Base-by-base conservation (phyloP, 2,329 filamentous ascomycete genomes). In the Colletotrichum simmondsii region DNA sequence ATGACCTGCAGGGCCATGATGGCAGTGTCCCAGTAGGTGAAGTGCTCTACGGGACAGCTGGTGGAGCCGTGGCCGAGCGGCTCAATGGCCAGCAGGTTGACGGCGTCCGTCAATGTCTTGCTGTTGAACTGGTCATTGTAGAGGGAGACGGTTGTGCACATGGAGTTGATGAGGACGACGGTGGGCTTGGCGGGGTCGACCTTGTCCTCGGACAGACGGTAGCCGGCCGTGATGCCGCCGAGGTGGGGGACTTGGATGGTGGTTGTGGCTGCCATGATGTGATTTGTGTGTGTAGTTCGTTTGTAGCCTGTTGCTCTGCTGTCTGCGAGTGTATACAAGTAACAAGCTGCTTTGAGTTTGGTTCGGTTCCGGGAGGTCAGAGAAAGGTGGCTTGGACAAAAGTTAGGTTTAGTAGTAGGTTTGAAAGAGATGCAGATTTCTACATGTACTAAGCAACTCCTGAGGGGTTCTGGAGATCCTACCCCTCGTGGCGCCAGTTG, bases 11-110 rank as follows among this genome's bases (percentile, higher is more conserved):
- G 79, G 12, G 85, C 85, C 86, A 91, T 86, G 71, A 83, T 79
- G 57, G 87, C 87, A 3, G 87, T 80, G 77, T 89, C 88, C 88
- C 88, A 89, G 80, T 88, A 89, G 2, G 86, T 89, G 76, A 87
- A 89, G 71, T 87, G 85, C 76, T 88, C 86, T 0, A 77, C 76
- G n/a, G 78, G 66, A 68, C 77, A 81, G 68, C 78, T 80, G 1
- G 87, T 88, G 19, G 83, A 79, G 73, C 87, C 87, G 75, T 89
- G 87, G 68, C 87, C 87, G 0, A 89, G 83, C 1, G 86, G 87
- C 79, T 89, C 87, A 68, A 89, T 83, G 56, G 87, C 87, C 6
- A 89, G 78, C 6, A 89, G 81, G 75, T 89, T 89, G 76, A 84
- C 81, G 5, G 80, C 80, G 32, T 79, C 77, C 0, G 83, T 84